Conservation (phyloP, 306 rosid species). For the Quercus cerris region DNA sequence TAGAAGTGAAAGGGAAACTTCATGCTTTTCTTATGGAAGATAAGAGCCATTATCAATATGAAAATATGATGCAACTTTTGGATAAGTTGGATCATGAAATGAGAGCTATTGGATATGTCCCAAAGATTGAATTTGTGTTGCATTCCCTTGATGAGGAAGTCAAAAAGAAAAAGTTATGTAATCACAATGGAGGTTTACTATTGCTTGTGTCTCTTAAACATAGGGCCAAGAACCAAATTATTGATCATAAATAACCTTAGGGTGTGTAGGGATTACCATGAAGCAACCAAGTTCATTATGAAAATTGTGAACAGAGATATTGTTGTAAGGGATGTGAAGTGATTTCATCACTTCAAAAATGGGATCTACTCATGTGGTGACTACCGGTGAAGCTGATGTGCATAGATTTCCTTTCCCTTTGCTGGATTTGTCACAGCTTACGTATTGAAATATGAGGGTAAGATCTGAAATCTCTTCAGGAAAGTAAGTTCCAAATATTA, state of each 20-base stretch:
- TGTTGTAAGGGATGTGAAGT: not conserved
- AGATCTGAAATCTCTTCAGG: not conserved
- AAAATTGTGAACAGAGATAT: not conserved
- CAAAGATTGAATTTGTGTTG: conserved; percentile 8
- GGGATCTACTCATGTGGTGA: not conserved
- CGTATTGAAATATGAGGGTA: not conserved
- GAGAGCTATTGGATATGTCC: conserved; percentile 23
- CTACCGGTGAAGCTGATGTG: not conserved
- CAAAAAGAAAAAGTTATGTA: not conserved
- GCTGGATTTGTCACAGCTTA: not conserved
- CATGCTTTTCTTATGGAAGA: conserved; percentile 53
- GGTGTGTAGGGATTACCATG: not conserved
- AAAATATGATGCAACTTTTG: conserved; percentile 24
- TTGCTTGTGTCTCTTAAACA: not conserved
- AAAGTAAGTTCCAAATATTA: too few species aligned
- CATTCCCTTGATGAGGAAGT: not conserved
- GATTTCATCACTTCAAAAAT: not conserved
- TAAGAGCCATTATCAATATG: conserved; percentile 18
- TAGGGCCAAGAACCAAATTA: not conserved
- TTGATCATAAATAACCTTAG: not conserved
- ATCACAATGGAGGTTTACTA: not conserved
- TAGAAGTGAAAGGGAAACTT: conserved; percentile 44
- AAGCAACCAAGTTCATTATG: not conserved
- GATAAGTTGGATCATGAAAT: conserved; percentile 27
- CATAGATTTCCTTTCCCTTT: not conserved